phyloP scores from a whole-genome alignment of 768 basidiomycete species.

The Boletus speciosus region DNA sequence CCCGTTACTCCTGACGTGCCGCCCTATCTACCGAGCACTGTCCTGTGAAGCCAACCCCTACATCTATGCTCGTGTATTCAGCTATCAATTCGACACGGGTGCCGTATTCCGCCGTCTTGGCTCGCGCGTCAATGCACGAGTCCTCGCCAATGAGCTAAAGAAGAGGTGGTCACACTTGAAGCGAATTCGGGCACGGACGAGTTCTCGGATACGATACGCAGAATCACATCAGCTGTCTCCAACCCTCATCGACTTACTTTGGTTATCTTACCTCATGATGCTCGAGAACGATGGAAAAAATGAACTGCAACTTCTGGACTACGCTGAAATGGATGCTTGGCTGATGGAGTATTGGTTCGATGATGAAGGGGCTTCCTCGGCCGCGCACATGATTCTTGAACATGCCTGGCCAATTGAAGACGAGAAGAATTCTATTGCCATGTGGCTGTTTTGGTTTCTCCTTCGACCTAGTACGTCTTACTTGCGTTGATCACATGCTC shows the following conservation, averaged over 20 bases:
- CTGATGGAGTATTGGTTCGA: conserved; percentile 66
- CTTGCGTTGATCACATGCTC: not conserved
- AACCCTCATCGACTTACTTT: conserved; percentile 46
- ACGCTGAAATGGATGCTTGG: conserved; percentile 62
- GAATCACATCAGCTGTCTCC: conserved; percentile 23
- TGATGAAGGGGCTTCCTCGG: conserved; percentile 51
- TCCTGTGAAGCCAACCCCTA: conserved; percentile 55
- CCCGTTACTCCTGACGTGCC: conserved; percentile 53
- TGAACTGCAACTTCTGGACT: conserved; percentile 63
- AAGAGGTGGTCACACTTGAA: conserved; percentile 58
- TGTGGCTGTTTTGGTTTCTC: conserved; percentile 81
- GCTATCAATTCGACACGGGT: conserved; percentile 59
- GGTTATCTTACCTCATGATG: conserved; percentile 72
- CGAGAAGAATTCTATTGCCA: conserved; percentile 53
- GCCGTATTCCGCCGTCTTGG: conserved; percentile 51
- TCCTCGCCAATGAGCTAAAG: conserved; percentile 60
- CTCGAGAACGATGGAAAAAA: conserved; percentile 80
- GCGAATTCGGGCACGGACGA: conserved; percentile 45
- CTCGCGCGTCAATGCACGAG: conserved; percentile 33
- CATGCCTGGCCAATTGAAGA: conserved; percentile 58
- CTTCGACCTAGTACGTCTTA: conserved; percentile 51
- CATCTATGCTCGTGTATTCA: conserved; percentile 71
- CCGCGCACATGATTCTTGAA: conserved; percentile 37
- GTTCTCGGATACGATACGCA: conserved; percentile 15
- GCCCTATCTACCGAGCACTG: conserved; percentile 45